These are phyloP conservation scores for Cladosporium sp. DNA, from an alignment of 2,329 filamentous ascomycete genomes.

Conservation along the genomic window DNA sequence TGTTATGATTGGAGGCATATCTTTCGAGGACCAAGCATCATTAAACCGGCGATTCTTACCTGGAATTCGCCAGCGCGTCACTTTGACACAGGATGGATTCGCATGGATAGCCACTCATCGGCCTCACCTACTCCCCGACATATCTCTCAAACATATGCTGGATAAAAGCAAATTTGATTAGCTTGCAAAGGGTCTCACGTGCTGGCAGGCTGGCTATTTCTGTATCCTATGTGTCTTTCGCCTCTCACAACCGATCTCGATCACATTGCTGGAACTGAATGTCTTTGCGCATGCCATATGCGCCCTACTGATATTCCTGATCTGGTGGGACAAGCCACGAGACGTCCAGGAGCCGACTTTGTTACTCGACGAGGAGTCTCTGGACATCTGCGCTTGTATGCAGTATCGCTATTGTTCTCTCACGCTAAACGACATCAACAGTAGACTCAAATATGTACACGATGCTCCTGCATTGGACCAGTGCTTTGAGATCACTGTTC, in stretches of 20 bases:
- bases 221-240: conserved; percentile 24
- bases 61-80: background rate
- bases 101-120: background rate
- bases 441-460: too few species aligned
- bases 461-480: background rate
- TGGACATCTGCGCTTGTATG: conserved; percentile 2
- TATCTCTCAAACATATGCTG: conserved; percentile 12
- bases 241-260: conserved; percentile 19
- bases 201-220: conserved; percentile 25
- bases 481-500: background rate
- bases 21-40: conserved; percentile 14
- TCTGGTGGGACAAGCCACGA: conserved; percentile 28
- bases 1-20: conserved; percentile 26
- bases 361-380: background rate
- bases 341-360: conserved; percentile 17
- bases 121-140: conserved; percentile 1
- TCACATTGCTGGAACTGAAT: conserved; percentile 28
- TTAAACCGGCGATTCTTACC: background rate
- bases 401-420: too few species aligned
- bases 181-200: conserved; percentile 22
- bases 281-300: conserved; percentile 27
- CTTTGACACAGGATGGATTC: background rate
- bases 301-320: conserved; percentile 22
- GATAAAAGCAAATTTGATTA: conserved; percentile 24
- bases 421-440: too few species aligned